phyloP scores from a whole-genome alignment of 148 eudicot species.

The Cornus florida region DNA sequence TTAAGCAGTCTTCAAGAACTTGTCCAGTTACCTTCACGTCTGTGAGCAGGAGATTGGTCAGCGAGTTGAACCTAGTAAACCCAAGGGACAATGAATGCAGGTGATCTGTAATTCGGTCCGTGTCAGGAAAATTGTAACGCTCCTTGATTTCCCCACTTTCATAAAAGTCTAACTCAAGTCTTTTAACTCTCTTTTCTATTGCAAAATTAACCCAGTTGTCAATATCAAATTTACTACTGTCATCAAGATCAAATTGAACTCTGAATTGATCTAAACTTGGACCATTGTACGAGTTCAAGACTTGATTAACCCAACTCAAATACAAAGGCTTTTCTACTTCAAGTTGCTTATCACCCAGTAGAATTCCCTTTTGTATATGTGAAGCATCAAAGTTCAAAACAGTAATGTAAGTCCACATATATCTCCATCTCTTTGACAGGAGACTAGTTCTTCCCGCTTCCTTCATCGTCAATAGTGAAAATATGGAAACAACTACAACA shows the following conservation, averaged over 20 bases:
- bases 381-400: slow-evolving; percentile 18
- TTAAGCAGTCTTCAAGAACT: too few relatives aligned
- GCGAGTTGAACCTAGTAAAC: too few relatives aligned
- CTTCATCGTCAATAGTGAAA: too few relatives aligned
- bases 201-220: slow-evolving; percentile 19
- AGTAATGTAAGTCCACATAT: background rate
- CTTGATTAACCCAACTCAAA: slow-evolving; percentile 12
- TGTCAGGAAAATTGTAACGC: too few relatives aligned
- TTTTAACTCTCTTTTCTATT: slow-evolving; percentile 18
- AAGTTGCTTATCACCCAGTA: background rate
- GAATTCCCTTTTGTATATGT: background rate
- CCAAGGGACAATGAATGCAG: too few relatives aligned
- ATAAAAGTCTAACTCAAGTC: background rate
- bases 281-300: slow-evolving; percentile 13
- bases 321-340: background rate
- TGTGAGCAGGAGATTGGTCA: too few relatives aligned
- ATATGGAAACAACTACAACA: too few relatives aligned
- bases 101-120: too few relatives aligned
- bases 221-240: background rate
- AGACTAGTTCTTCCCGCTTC: too few relatives aligned
- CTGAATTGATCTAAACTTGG: slow-evolving; percentile 14
- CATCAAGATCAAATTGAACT: slow-evolving; percentile 13
- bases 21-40: too few relatives aligned
- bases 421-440: background rate
- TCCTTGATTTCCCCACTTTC: too few relatives aligned